Conservation (phyloP, 805 yeast genomes). For the Candida orba region DNA sequence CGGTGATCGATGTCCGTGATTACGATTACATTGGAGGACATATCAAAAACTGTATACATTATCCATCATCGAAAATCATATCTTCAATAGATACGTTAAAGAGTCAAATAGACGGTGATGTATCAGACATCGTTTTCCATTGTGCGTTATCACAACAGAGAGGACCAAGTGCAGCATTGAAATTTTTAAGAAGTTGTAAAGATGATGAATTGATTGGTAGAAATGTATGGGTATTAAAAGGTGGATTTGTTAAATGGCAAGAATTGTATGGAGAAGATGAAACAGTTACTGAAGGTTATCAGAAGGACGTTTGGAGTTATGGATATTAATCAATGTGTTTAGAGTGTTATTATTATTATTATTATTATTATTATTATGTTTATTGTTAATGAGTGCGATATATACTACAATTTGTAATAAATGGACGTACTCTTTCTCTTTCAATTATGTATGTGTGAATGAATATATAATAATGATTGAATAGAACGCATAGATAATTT, state of each 20-base stretch:
- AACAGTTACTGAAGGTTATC: slow-evolving; percentile 54
- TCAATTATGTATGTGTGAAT: too few species aligned
- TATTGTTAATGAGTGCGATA: too few species aligned
- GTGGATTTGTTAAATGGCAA: slow-evolving; percentile 89
- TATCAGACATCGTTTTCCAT: slow-evolving; percentile 66
- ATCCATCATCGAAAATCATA: slow-evolving; percentile 32
- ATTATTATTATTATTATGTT: too few species aligned
- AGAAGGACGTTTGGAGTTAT: slow-evolving; percentile 35
- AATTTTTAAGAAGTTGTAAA: slow-evolving; percentile 35
- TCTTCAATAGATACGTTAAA: too few species aligned
- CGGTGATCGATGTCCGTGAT: slow-evolving; percentile 81
- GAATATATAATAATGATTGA: too few species aligned
- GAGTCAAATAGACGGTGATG: slow-evolving; percentile 16
- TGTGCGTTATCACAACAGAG: slow-evolving; percentile 88
- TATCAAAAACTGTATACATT: slow-evolving; percentile 46
- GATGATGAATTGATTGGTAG: slow-evolving; percentile 26
- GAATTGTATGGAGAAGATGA: slow-evolving; percentile 59
- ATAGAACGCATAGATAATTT: too few species aligned
- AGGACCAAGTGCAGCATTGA: slow-evolving; percentile 80
- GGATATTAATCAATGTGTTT: slow-evolving; percentile 11
- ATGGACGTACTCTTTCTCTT: too few species aligned
- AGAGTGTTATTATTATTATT: not conserved
- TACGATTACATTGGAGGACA: slow-evolving; percentile 77
- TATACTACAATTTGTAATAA: too few species aligned
- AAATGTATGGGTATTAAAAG: slow-evolving; percentile 63